phyloP scores from a whole-genome alignment of 192 early-diverging fungal genomes.

The Haplosporangium gracile region DNA sequence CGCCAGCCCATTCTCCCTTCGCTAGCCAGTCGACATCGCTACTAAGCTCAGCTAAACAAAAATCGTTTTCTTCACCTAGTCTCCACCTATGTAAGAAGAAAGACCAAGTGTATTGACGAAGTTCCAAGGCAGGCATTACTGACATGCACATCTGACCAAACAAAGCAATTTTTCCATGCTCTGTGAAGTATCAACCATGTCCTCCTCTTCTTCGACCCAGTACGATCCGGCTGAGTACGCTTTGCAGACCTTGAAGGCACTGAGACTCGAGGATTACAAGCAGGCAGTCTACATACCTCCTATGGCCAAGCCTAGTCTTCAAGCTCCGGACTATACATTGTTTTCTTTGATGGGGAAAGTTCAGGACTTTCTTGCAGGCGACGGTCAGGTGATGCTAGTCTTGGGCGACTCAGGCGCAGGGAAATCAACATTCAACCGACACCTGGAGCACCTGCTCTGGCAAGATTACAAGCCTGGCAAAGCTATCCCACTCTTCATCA shows the following conservation, averaged over 20 bases:
- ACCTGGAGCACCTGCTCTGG: neutral
- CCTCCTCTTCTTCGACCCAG: no score
- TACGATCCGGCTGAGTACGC: neutral
- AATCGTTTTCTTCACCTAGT: no score
- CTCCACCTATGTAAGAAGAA: no score
- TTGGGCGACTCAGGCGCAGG: neutral
- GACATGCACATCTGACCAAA: no score
- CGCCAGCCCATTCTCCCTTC: no score
- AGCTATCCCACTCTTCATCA: neutral
- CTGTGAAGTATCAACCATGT: no score
- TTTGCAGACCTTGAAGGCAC: neutral
- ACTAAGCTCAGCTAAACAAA: no score
- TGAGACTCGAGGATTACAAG: neutral
- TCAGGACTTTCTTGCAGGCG: neutral
- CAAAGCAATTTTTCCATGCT: no score
- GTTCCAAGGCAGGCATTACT: no score
- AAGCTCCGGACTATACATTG: neutral
- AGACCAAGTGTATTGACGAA: no score
- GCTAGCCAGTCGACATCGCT: no score
- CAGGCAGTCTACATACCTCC: neutral
- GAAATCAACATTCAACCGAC: neutral
- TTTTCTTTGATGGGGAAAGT: neutral
- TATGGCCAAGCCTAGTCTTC: neutral
- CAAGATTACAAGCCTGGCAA: neutral
- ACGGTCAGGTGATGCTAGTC: neutral